A percentile compares a stretch with the other conserved stretches of the same genome.
Evolutionary conservation across 257 asterid species (phyloP).

Genomic region (Solanum boliviense): DNA sequence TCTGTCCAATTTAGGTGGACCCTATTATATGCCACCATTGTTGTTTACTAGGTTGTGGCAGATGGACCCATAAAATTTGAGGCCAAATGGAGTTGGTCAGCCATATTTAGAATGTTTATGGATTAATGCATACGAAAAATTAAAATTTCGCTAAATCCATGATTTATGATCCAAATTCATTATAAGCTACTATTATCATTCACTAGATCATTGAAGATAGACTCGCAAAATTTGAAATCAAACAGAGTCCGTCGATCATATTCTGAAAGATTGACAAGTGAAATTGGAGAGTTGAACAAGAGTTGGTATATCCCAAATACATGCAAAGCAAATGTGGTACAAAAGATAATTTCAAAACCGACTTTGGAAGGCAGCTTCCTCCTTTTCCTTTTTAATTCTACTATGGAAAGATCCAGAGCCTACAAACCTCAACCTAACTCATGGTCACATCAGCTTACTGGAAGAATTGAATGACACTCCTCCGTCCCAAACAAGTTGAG

Average conservation of each 20-base stretch:
- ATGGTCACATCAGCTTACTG: not conserved
- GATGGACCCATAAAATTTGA: not conserved
- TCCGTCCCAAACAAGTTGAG: not conserved
- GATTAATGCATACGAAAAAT: not conserved
- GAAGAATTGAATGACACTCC: no score
- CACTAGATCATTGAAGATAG: not conserved
- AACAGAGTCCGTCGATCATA: no score
- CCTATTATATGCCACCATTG: not conserved
- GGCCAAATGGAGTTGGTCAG: not conserved
- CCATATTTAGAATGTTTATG: not conserved
- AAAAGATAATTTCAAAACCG: not conserved
- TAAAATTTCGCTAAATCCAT: no score
- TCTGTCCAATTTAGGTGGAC: not conserved
- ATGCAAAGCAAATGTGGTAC: not conserved
- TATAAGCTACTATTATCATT: not conserved
- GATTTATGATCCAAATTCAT: not conserved
- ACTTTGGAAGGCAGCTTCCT: not conserved
- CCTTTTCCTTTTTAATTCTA: no score
- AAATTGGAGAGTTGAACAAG: not conserved
- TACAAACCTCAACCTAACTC: not conserved
- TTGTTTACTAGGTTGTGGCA: not conserved
- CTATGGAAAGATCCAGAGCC: no score
- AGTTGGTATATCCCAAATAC: not conserved
- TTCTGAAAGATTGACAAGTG: not conserved
- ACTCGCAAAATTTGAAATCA: not conserved